phyloP scores from a whole-genome alignment of 2,329 filamentous ascomycete species.

The Monilinia fructicola region DNA sequence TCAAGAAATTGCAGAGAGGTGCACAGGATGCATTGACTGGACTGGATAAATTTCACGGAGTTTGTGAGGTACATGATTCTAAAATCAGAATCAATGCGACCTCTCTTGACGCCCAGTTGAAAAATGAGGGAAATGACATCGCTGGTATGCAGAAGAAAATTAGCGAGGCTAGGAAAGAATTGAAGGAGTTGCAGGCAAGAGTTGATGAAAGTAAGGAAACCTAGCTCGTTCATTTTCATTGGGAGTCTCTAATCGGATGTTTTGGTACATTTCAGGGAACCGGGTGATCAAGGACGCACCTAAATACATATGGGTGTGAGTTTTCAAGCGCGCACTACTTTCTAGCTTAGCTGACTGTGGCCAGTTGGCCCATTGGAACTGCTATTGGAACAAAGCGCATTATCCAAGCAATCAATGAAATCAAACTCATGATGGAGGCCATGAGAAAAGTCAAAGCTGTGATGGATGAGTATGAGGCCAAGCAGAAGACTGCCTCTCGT shows the following conservation, averaged over 20 bases:
- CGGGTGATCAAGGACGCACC: not conserved
- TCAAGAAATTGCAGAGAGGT: conserved; percentile 2
- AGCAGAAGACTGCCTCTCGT: conserved; percentile 9
- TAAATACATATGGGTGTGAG: conserved; percentile 17
- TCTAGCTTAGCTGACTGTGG: not conserved
- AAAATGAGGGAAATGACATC: conserved; percentile 1
- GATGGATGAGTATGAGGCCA: conserved; percentile 9
- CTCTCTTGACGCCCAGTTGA: not conserved
- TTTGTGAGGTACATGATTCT: not conserved
- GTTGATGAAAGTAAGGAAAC: conserved; percentile 11
- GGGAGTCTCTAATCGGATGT: not conserved
- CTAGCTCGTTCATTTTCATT: not conserved
- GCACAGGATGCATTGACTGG: not conserved
- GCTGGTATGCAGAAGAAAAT: conserved; percentile 10
- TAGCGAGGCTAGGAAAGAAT: not conserved
- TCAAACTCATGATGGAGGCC: not conserved
- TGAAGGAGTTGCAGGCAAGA: not conserved
- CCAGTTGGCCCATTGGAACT: not conserved
- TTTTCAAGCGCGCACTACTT: not conserved
- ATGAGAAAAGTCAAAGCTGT: not conserved
- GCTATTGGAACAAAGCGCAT: not conserved
- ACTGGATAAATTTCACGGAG: not conserved
- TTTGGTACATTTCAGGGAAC: not conserved
- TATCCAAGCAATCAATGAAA: not conserved
- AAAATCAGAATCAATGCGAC: not conserved